Percentiles rank a stretch among this genome's conserved stretches.
Evolutionary conservation across 371 early-diverging fungal genomes (phyloP).

Genomic region (Mucor irregularis): DNA sequence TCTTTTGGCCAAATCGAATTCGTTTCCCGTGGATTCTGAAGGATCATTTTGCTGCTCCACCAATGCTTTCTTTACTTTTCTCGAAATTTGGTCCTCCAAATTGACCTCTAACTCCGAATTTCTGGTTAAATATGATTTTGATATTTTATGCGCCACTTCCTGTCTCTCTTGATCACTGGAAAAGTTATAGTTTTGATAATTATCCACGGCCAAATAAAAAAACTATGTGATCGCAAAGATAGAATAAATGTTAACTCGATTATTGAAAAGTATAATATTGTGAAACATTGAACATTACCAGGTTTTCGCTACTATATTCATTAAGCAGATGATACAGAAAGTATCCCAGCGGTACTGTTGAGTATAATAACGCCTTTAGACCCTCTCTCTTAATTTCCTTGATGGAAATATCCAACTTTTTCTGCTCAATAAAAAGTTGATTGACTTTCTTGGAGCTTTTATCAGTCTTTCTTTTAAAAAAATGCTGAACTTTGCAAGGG

Average conservation of each 20-base stretch:
- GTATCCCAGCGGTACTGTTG: constrained; percentile 49
- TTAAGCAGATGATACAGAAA: constrained; percentile 46
- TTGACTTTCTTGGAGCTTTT: constrained; percentile 32
- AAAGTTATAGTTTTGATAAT: constrained; percentile 38
- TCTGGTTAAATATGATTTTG: constrained; percentile 37
- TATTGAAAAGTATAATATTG: background rate
- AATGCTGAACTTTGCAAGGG: no score
- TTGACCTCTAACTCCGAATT: constrained; percentile 48
- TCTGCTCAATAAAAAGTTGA: constrained; percentile 44
- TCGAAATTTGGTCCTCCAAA: constrained; percentile 42
- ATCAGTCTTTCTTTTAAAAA: constrained; percentile 14
- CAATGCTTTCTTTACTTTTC: constrained; percentile 22
- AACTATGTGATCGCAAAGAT: constrained; percentile 36
- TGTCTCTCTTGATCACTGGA: constrained; percentile 24
- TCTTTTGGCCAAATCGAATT: constrained; percentile 43
- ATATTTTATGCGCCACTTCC: constrained; percentile 37
- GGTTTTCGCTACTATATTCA: constrained; percentile 49
- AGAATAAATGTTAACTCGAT: background rate
- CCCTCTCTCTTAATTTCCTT: constrained; percentile 44
- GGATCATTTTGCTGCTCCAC: background rate
- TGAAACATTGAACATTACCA: constrained; percentile 24
- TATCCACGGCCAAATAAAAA: constrained; percentile 53
- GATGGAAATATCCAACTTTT: constrained; percentile 35
- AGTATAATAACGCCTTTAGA: constrained; percentile 35
- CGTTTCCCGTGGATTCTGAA: constrained; percentile 4